Percentiles rank a stretch among this genome's conserved stretches.
phyloP scores from a whole-genome alignment of 2,329 filamentous ascomycete species.

The Neurospora sp. region DNA sequence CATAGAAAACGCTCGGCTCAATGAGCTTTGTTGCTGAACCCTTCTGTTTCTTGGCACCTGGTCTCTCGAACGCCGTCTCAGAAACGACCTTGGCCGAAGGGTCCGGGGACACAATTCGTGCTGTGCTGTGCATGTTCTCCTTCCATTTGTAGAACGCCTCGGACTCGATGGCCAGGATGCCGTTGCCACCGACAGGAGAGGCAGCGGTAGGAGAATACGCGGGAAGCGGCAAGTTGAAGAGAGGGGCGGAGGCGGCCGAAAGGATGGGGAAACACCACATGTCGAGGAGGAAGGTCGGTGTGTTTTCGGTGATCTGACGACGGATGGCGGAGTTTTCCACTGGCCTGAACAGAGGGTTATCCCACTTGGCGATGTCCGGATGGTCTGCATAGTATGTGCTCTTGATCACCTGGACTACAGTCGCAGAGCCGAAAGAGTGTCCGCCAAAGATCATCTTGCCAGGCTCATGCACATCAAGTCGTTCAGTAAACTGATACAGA shows the following conservation, averaged over 20 bases:
- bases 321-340: slow-evolving; percentile 43
- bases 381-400: slow-evolving; percentile 57
- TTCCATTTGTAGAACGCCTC: slow-evolving; percentile 72
- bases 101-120: slow-evolving; percentile 51
- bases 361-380: slow-evolving; percentile 35
- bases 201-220: slow-evolving; percentile 45
- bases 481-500: slow-evolving; percentile 48
- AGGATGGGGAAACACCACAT: slow-evolving; percentile 71
- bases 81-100: slow-evolving; percentile 34
- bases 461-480: slow-evolving; percentile 57
- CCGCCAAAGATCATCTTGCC: slow-evolving; percentile 67
- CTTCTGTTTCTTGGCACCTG: slow-evolving; percentile 4
- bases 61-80: slow-evolving; percentile 30
- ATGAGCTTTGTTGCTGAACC: slow-evolving; percentile 24
- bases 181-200: slow-evolving; percentile 40
- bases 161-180: slow-evolving; percentile 61
- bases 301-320: slow-evolving; percentile 57
- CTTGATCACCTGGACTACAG: slow-evolving; percentile 68
- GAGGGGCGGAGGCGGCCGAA: slow-evolving; percentile 48
- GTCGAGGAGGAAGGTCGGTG: slow-evolving; percentile 61
- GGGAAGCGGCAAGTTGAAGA: slow-evolving; percentile 66
- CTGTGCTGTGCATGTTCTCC: slow-evolving; percentile 60
- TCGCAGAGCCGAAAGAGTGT: slow-evolving; percentile 73
- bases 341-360: slow-evolving; percentile 52
- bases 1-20: slow-evolving; percentile 64